A percentile compares a stretch with the other conserved stretches of the same genome.
Conservation (phyloP, 2,329 filamentous ascomycete species). For the Phoma sp. region DNA sequence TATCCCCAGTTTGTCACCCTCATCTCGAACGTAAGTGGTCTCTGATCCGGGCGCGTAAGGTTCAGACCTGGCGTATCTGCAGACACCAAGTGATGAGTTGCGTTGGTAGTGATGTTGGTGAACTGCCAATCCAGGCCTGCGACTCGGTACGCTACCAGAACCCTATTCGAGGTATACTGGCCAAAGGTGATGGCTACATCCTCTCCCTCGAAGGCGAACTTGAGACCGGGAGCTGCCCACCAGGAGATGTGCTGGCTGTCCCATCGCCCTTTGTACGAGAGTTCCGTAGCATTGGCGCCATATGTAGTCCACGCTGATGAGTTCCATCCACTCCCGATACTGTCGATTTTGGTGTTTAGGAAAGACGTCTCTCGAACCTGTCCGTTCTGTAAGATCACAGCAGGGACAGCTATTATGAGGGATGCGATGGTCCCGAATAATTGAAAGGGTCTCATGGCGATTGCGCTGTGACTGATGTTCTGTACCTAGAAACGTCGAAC, state of each 20-base stretch:
- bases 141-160: constrained; percentile 66
- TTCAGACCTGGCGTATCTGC: constrained; percentile 56
- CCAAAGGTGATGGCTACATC: constrained; percentile 63
- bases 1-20: constrained; percentile 66
- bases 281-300: constrained; percentile 59
- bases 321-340: constrained; percentile 36
- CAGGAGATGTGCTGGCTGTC: constrained; percentile 67
- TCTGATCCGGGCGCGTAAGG: constrained; percentile 51
- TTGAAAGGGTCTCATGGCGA: constrained; percentile 22
- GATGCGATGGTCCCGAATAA: constrained; percentile 16
- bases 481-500: neutral
- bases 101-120: constrained; percentile 65
- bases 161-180: constrained; percentile 57
- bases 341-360: constrained; percentile 45
- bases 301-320: constrained; percentile 57
- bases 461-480: neutral
- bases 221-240: constrained; percentile 65
- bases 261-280: constrained; percentile 70
- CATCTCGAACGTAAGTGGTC: constrained; percentile 63
- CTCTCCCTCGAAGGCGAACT: constrained; percentile 63
- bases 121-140: constrained; percentile 67
- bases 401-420: constrained; percentile 33
- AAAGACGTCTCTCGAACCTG: constrained; percentile 50
- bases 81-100: constrained; percentile 64
- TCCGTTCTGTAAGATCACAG: constrained; percentile 55